Evolutionary conservation across 2,329 filamentous ascomycete genomes (phyloP).

Genomic region (Colletotrichum australisinense): DNA sequence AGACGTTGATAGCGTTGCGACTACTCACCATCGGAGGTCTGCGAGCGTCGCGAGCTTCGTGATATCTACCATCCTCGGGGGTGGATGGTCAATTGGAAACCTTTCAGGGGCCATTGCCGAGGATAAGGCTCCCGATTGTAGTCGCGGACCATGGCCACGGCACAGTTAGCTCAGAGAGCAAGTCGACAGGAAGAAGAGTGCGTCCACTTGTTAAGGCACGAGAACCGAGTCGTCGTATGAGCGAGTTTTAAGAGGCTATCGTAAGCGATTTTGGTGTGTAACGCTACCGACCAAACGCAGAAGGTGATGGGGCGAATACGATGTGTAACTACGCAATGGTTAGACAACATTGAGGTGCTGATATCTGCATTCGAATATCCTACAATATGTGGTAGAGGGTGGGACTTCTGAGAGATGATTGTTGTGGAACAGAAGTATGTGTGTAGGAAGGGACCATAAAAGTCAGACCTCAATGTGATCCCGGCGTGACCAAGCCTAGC

Average conservation of each 20-base stretch:
- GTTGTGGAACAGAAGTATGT: slow-evolving; percentile 1
- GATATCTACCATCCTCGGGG: slow-evolving; percentile 32
- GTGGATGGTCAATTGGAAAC: slow-evolving; percentile 37
- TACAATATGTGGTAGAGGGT: not conserved
- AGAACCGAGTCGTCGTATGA: slow-evolving; percentile 1
- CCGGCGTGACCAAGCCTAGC: not conserved
- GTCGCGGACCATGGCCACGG: slow-evolving; percentile 53
- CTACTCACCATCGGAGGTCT: slow-evolving; percentile 34
- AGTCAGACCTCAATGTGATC: slow-evolving; percentile 16
- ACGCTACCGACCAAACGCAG: not conserved
- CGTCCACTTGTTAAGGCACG: slow-evolving; percentile 2
- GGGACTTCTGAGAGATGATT: not conserved
- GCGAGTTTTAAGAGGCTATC: slow-evolving; percentile 1
- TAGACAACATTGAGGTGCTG: slow-evolving; percentile 11
- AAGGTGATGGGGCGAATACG: slow-evolving; percentile 19
- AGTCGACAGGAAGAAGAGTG: not conserved
- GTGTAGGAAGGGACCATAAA: not conserved
- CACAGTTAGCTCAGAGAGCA: not conserved
- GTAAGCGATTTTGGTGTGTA: not conserved
- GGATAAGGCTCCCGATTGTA: slow-evolving; percentile 53
- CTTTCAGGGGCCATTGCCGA: slow-evolving; percentile 46
- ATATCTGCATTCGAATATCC: slow-evolving; percentile 11
- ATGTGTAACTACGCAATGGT: slow-evolving; percentile 31
- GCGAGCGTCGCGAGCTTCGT: slow-evolving; percentile 32
- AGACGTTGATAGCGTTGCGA: not conserved